phyloP scores from a whole-genome alignment of 129 eudicot species.

The Saposhnikovia divaricata region DNA sequence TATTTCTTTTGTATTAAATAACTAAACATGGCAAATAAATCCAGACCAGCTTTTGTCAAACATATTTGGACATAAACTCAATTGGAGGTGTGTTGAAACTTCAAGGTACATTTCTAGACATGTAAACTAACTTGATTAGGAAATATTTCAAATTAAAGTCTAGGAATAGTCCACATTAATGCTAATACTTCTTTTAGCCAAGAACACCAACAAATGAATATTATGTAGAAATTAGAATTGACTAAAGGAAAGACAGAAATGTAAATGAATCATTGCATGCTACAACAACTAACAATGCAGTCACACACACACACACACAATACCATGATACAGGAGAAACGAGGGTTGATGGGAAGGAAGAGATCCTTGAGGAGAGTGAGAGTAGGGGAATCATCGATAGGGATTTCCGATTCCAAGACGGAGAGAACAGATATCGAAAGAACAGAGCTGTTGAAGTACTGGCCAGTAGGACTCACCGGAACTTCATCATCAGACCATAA shows the following conservation, averaged over 20 bases:
- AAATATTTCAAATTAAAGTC: background rate
- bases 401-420: constrained; percentile 3
- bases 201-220: background rate
- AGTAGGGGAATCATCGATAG: constrained; percentile 9
- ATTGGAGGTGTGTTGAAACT: background rate
- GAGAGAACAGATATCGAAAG: background rate
- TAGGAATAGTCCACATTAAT: background rate
- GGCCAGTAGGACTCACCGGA: constrained; percentile 12
- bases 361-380: background rate
- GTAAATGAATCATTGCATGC: background rate
- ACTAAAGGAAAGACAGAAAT: background rate
- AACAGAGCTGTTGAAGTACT: constrained; percentile 14
- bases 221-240: background rate
- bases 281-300: background rate
- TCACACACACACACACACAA: background rate
- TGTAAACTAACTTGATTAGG: background rate
- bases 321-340: constrained; percentile 32
- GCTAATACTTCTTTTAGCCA: background rate
- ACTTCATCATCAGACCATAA: background rate
- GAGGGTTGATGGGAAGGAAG: constrained; percentile 7
- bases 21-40: background rate
- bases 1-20: background rate
- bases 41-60: background rate
- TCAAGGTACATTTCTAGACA: background rate
- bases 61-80: background rate